Evolutionary conservation across 495 filamentous ascomycete genomes (phyloP).

Genomic region (Recurvomyces mirabilis): DNA sequence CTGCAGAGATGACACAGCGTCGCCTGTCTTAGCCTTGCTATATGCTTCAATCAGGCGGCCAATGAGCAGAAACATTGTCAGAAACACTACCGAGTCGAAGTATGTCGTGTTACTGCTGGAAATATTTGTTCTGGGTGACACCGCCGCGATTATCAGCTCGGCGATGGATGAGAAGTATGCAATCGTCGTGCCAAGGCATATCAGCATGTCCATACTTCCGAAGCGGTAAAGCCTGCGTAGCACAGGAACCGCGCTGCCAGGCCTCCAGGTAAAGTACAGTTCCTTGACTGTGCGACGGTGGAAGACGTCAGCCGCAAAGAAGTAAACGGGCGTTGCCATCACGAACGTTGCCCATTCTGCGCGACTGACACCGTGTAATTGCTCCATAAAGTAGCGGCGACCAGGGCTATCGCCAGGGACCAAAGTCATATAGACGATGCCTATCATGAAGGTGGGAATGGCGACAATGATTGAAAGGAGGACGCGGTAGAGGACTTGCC

Average conservation of each 20-base stretch:
- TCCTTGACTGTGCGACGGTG: constrained; percentile 72
- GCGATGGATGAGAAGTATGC: constrained; percentile 80
- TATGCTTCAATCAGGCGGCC: constrained; percentile 77
- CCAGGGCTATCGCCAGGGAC: constrained; percentile 46
- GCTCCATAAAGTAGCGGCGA: constrained; percentile 54
- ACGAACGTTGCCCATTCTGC: constrained; percentile 76
- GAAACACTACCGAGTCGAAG: constrained; percentile 88
- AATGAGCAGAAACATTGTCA: constrained; percentile 82
- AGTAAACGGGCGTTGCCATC: constrained; percentile 79
- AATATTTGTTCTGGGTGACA: constrained; percentile 2
- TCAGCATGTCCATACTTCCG: constrained; percentile 91
- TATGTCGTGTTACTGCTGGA: constrained; percentile 34
- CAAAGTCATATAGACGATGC: constrained; percentile 83
- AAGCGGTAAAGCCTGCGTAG: constrained; percentile 76
- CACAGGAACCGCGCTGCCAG: constrained; percentile 63
- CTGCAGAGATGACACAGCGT: constrained; percentile 70
- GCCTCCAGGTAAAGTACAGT: constrained; percentile 66
- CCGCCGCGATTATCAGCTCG: constrained; percentile 61
- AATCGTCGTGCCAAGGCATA: constrained; percentile 77
- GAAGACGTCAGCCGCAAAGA: constrained; percentile 79
- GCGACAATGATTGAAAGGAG: constrained; percentile 59
- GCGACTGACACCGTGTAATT: constrained; percentile 60
- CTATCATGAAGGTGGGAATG: constrained; percentile 85
- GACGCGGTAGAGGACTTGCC: constrained; percentile 41
- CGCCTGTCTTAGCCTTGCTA: constrained; percentile 83